Conservation (phyloP, 805 yeast species). For the Cyberlindnera maritima region DNA sequence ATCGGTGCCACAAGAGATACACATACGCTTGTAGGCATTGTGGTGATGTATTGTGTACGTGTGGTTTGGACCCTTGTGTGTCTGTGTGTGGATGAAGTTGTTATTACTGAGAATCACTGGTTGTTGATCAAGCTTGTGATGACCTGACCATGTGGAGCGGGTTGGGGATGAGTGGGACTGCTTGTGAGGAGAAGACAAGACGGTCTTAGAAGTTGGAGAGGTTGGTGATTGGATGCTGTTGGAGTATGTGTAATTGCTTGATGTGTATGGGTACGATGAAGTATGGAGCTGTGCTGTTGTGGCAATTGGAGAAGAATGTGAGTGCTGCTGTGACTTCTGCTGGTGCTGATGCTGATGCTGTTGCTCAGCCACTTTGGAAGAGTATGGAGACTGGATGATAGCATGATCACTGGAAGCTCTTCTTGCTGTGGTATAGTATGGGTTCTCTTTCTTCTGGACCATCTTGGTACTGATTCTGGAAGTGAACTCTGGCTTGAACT, state of each 20-base stretch:
- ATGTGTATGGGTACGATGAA: neutral
- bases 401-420: conserved; percentile 3
- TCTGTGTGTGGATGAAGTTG: conserved; percentile 27
- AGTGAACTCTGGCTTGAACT: conserved; percentile 27
- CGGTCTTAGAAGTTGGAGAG: conserved; percentile 7
- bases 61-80: conserved; percentile 29
- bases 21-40: conserved; percentile 44
- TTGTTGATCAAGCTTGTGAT: conserved; percentile 16
- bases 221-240: conserved; percentile 8
- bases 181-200: conserved; percentile 2
- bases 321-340: neutral
- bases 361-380: neutral
- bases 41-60: conserved; percentile 30
- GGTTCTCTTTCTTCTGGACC: conserved; percentile 5
- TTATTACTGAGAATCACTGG: conserved; percentile 18
- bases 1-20: conserved; percentile 87
- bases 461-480: conserved; percentile 31
- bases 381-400: neutral
- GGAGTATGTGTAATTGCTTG: conserved; percentile 15
- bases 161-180: conserved; percentile 4
- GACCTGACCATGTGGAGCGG: conserved; percentile 15
- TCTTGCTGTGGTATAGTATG: conserved; percentile 7
- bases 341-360: too few relatives aligned
- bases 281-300: conserved; percentile 4
- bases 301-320: conserved; percentile 14